Base-by-base conservation (phyloP, 257 asterid species). In the Solanum ossicruentum region DNA sequence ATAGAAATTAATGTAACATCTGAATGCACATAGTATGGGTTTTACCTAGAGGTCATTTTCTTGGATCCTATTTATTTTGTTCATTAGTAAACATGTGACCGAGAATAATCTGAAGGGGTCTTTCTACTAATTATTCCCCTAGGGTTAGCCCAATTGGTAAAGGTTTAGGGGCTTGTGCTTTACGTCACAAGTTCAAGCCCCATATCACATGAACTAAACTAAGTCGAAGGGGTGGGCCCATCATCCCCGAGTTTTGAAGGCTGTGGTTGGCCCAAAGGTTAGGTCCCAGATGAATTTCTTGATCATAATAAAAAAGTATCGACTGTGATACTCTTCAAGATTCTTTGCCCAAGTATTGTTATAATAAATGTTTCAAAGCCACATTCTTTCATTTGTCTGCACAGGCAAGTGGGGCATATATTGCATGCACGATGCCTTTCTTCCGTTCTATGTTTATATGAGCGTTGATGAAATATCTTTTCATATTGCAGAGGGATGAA, bases 401-500 rank as follows among this genome's bases (percentile, higher is more conserved):
- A 56, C 13, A 23, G 21, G 56, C 23, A 43, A 73, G 45, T 17
- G 13, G 81, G 45, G 16, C 18, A 52, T 20, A 75, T 52, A 56
- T 20, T 81, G 21, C 55, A 11, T 81, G 36, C 36, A 32, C 1
- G n/a, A 18, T 80, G 84, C 54, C 12, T 81, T 28, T 57, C 69
- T 58, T 32, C 85, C 45, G 57, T 82, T 21, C 45, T 65, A 51
- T 51, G 55, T 47, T 39, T 54, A 12, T 47, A 70, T 20, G 54
- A 54, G 55, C 66, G 8, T 23, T 63, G 72, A 73, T 80, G 8
- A 79, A 81, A 32, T 80, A 52, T 82, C 60, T 85, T 75, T 55
- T 87, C 67, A n/a, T 85, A 86, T 89, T 84, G 89, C 97, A 97
- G 99, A 92, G 91, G 81, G 98, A 97, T 90, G 98, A 97, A 90